phyloP scores from a whole-genome alignment of 768 basidiomycete species.

The Symmetrospora coprosmae region DNA sequence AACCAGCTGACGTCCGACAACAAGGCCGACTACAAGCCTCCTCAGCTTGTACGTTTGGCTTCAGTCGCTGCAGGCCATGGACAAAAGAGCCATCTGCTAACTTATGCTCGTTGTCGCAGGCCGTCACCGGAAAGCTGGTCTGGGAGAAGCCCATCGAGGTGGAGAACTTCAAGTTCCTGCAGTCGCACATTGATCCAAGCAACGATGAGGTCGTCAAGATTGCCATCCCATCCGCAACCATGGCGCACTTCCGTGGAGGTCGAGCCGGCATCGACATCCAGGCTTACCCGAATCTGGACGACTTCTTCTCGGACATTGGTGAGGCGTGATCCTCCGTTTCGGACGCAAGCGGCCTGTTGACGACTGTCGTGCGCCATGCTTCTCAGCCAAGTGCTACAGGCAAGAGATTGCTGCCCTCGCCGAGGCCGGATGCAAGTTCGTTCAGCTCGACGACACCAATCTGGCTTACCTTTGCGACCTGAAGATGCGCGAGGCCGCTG shows the following conservation, averaged over 20 bases:
- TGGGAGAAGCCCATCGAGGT: conserved; percentile 31
- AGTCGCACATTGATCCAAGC: conserved; percentile 22
- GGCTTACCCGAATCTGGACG: conserved; percentile 27
- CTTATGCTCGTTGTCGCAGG: conserved; percentile 18
- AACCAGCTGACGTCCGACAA: conserved; percentile 31
- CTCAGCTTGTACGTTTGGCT: background rate
- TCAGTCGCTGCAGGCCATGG: background rate
- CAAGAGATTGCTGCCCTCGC: conserved; percentile 26
- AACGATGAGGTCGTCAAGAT: conserved; percentile 29
- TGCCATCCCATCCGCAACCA: conserved; percentile 34
- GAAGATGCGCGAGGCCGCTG: conserved; percentile 26
- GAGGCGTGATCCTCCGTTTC: background rate
- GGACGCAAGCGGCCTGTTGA: too few relatives aligned
- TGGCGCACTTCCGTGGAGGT: conserved; percentile 32
- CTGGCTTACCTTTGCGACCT: conserved; percentile 27
- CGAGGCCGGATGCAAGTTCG: conserved; percentile 27
- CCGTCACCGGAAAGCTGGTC: conserved; percentile 29
- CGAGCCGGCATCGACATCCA: conserved; percentile 23
- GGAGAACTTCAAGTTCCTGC: conserved; percentile 32
- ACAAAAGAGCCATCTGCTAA: conserved; percentile 6
- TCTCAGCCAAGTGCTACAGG: conserved; percentile 24
- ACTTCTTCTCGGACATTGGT: conserved; percentile 30
- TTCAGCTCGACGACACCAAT: conserved; percentile 32
- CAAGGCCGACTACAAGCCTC: conserved; percentile 22
- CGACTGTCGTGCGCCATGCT: too few relatives aligned